Evolutionary conservation across 176 grass and related monocot species (phyloP).

Genomic region (Hordeum vulgare): MorexV3_pseudomolecules_assembly NC_058520.1:454547286-454547785

Average conservation of each 20-base stretch:
- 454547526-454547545: too few relatives aligned
- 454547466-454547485: neutral
- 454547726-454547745: too few relatives aligned
- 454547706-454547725: too few relatives aligned
- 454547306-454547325: neutral
- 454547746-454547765: too few relatives aligned
- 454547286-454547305: too few relatives aligned
- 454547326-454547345: neutral
- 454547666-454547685: too few relatives aligned
- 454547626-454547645: constrained; percentile 8
- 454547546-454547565: neutral
- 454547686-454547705: too few relatives aligned
- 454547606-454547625: neutral
- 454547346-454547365: neutral
- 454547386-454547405: neutral
- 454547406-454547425: neutral
- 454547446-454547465: neutral
- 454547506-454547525: too few relatives aligned
- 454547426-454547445: neutral
- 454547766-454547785: too few relatives aligned
- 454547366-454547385: neutral
- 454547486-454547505: neutral
- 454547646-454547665: too few relatives aligned
- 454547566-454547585: neutral
- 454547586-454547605: neutral